phyloP scores from a whole-genome alignment of 2,329 filamentous ascomycete genomes.

The Penicillium hesseltinei region DNA sequence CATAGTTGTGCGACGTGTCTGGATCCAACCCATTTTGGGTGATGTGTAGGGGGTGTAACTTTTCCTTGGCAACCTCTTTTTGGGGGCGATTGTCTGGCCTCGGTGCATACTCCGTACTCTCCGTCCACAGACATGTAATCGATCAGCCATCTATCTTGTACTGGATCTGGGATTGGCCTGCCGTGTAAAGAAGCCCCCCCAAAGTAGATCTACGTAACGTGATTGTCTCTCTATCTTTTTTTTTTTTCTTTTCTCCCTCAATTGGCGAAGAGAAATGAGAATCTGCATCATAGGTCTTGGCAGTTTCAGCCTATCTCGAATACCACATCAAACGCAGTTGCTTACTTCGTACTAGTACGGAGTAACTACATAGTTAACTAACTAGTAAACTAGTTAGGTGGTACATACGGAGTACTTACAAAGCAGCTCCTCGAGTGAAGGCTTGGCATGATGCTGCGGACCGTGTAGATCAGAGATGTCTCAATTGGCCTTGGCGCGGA shows the following conservation, averaged over 20 bases:
- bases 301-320: not conserved
- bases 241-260: too few relatives aligned
- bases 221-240: not conserved
- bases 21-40: not conserved
- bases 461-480: conserved; percentile 11
- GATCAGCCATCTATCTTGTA: not conserved
- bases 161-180: not conserved
- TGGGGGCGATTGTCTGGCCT: not conserved
- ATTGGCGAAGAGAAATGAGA: not conserved
- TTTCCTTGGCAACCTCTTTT: not conserved
- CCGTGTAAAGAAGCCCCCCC: not conserved
- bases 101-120: not conserved
- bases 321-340: not conserved
- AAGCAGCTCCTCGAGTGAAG: not conserved
- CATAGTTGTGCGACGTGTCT: conserved; percentile 12
- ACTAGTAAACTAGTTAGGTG: too few relatives aligned
- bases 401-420: not conserved
- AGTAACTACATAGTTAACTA: not conserved
- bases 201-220: not conserved
- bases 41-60: not conserved
- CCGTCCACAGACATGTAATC: not conserved
- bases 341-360: not conserved
- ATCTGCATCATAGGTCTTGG: not conserved
- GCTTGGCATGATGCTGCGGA: conserved; percentile 15
- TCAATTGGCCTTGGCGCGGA: conserved; percentile 18